Conservation (phyloP, 2,329 filamentous ascomycete genomes). For the Phialocephala sp. region DNA sequence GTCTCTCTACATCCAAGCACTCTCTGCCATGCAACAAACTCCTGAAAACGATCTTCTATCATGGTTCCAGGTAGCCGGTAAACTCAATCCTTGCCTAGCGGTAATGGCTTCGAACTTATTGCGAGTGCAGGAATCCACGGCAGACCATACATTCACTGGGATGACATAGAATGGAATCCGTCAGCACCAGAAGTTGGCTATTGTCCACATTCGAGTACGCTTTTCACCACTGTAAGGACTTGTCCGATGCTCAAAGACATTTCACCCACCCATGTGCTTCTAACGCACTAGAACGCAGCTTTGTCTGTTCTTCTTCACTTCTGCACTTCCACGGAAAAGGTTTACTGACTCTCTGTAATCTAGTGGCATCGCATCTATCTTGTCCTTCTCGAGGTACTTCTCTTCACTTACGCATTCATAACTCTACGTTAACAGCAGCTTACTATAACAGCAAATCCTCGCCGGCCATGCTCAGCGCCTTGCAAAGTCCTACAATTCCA, state of each 20-base stretch:
- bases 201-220: slow-evolving; percentile 39
- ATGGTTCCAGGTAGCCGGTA: slow-evolving; percentile 34
- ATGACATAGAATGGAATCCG: slow-evolving; percentile 26
- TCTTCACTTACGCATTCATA: not conserved
- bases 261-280: slow-evolving; percentile 7
- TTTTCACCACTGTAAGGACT: slow-evolving; percentile 27
- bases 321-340: too few species aligned
- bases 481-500: slow-evolving; percentile 43
- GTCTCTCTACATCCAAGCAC: slow-evolving; percentile 37
- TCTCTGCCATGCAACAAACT: slow-evolving; percentile 25
- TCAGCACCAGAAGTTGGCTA: slow-evolving; percentile 34
- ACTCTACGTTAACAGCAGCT: too few species aligned
- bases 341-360: too few species aligned
- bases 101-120: not conserved
- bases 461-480: slow-evolving; percentile 53
- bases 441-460: slow-evolving; percentile 51
- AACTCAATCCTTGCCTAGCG: not conserved
- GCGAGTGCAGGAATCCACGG: slow-evolving; percentile 25
- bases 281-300: too few species aligned
- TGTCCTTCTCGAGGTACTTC: slow-evolving; percentile 52
- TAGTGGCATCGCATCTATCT: slow-evolving; percentile 62
- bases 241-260: not conserved
- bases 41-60: slow-evolving; percentile 29
- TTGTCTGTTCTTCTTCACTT: too few species aligned
- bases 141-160: slow-evolving; percentile 37